Base-by-base conservation (phyloP, 305 asterid species). In the Nicotiana rustica region DNA sequence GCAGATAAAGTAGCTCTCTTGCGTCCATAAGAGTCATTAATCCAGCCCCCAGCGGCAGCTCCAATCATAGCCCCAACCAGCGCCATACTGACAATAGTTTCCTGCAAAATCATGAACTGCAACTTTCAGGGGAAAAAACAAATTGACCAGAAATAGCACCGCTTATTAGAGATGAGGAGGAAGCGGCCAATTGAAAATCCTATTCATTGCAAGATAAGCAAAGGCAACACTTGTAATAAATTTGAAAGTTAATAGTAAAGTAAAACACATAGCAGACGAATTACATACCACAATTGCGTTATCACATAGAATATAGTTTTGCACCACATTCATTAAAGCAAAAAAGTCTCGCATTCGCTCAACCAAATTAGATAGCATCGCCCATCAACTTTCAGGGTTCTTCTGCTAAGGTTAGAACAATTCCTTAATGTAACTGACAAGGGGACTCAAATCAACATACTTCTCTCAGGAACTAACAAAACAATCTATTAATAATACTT, bases 71-170 rank as follows among this genome's bases (percentile, higher is more conserved):
- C 99, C 70, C 99, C 99, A 65, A 93, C 96, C 91, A 96, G 83
- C 83, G 99, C 98, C 99, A 93, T 96, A 90, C 99, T 96, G 75
- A 96, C 98, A 25, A 96, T 94, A 68, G 99, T 96, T 90, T 93
- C 99, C 99, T 96, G 91, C 71, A 86, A 86, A 60, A 33, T 78
- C 67, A 5, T 77, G 59, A 62, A 76, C 55, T 78, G 71, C 78
- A 71, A 41, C 69, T 65, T 47, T 52, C 31, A 52, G 13, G 70
- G n/a, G 13, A 9, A 3, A 36, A 61, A 35, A 10, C 1, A 64
- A 31, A 59, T 33, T 56, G 44, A 44, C 61, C 44, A 59, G 33
- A 44, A 47, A 64, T 64, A 33, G 56, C 52, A 36, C 21, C 21
- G 65, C n/a, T 67, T 83, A 10, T 44, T 18, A 17, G 64, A 49